Evolutionary conservation across 371 early-diverging fungal genomes (phyloP), one percentile per base, ranked within the genome.

Genomic region (Rhizopus delemar): DNA sequence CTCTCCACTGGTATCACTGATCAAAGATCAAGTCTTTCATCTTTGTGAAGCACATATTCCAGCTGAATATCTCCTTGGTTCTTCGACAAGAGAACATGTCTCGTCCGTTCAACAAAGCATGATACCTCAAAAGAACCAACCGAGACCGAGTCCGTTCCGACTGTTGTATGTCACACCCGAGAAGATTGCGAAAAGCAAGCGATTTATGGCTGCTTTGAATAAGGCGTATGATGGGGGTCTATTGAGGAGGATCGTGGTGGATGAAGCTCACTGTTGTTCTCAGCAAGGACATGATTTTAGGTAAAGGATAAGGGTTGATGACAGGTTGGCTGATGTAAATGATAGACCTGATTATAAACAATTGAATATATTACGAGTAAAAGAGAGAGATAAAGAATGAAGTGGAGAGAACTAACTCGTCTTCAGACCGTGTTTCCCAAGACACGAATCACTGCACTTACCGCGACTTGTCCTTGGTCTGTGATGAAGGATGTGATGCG

Each of bases 161-260:
- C 58, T 96, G 38, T 78, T 93, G 11, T 96, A 93, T 71, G 89
- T 94, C 7, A 94, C 97, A n/a, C 97, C 96, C 0, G 97, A 96
- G 65, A 87, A 89, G 65, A 78, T 96, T 49, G 87, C 83, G 33
- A 86, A 91, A 48, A 86, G 85, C 36, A 88, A 87, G 53, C 72
- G 81, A 33, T 87, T 95, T 48, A 78, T 89, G 75, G 77, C 71
- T n/a, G 74, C 79, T 33, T 69, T 93, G 0, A 82, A 84, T 39
- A 82, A 84, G 57, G 79, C 91, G 0, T 85, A 90, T 50, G 75
- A 77, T 34, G 67, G 63, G 8, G 84, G 85, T 7, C 60, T 67
- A 38, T 73, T 91, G 31, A 66, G 70, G 2, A 77, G 93, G 28
- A 89, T 96, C 62, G 93, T 94, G 4, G 80, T 96, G 8, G 96